Base-by-base conservation (phyloP, 2,329 filamentous ascomycete genomes). In the Zarea fungicola region DNA sequence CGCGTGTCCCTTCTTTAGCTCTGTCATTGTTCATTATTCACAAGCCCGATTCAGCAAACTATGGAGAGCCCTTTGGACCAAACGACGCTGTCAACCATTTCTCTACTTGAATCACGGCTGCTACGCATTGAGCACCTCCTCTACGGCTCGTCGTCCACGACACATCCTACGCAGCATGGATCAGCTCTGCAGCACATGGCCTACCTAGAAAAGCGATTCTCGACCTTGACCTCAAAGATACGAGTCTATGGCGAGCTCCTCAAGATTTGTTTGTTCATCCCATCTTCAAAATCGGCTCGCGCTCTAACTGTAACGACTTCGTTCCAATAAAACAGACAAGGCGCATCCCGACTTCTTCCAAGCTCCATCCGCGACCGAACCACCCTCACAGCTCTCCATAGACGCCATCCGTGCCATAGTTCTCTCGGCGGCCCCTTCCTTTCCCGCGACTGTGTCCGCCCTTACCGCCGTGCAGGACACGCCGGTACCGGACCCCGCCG, bases 231-330 rank as follows among this genome's bases (percentile, higher is more conserved):
- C 6, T 74, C 75, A 25, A 69, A 70, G 45, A 66, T 78, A 28
- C 75, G 77, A 42, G 77, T 80, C 48, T 83, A 83, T 55, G 73
- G 70, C 23, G 79, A 83, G 55, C 69, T 84, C 6, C 67, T 84
- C 31, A 77, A 76, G 58, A 78, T 83, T 22, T 81, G 80, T 83
- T 72, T 19, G 77, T 60, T 4, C 6, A 41, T 44, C 10, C 22
- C 32, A 25, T n/a, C 10, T 29, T 35, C 26, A 32, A 43, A 22
- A 31, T 41, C 6, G 2, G 9, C 19, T 21, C 18, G 8, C 1
- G 5, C 40, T 5, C 19, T 16, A 18, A 14, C 41, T 18, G 3
- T 34, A 11, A 19, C 31, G 22, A 6, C 19, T n/a, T 22, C 28
- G 13, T 22, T 32, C 2, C 28, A 42, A 6, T 28, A 23, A 45